Conservation (phyloP, 768 basidiomycete genomes). For the Glaciozyma martinii region DNA sequence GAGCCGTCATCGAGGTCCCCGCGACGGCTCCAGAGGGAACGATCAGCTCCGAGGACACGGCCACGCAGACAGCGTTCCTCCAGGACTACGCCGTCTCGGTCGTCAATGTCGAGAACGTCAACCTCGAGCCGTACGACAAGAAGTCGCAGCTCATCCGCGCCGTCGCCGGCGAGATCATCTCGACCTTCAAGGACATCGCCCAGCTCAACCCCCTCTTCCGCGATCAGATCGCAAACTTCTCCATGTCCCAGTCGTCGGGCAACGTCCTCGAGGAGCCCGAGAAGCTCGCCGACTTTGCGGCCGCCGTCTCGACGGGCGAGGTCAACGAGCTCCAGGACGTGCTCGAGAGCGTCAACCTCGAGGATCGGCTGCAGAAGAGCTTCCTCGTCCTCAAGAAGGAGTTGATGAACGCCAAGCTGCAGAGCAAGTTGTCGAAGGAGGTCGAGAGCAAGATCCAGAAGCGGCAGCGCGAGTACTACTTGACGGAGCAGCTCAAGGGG, state of each 20-base stretch:
- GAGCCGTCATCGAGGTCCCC: neutral
- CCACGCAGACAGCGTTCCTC: conserved; percentile 74
- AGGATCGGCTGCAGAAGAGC: conserved; percentile 81
- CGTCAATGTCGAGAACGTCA: conserved; percentile 75
- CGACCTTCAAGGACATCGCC: conserved; percentile 96
- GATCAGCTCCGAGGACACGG: conserved; percentile 41
- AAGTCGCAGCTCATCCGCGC: conserved; percentile 84
- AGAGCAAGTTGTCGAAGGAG: conserved; percentile 82
- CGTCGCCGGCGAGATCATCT: conserved; percentile 91
- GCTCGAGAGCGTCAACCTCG: conserved; percentile 72
- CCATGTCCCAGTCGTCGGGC: conserved; percentile 79
- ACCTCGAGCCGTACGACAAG: conserved; percentile 73
- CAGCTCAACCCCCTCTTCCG: conserved; percentile 95
- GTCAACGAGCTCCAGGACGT: conserved; percentile 87
- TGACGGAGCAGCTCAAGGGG: conserved; percentile 36
- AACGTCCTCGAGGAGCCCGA: conserved; percentile 97
- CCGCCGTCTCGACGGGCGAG: conserved; percentile 88
- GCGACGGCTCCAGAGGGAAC: neutral
- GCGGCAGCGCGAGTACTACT: conserved; percentile 36
- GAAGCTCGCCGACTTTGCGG: conserved; percentile 93
- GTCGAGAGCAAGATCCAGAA: conserved; percentile 64
- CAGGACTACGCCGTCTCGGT: conserved; percentile 75
- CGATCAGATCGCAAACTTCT: conserved; percentile 94
- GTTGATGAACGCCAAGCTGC: conserved; percentile 89
- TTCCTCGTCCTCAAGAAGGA: conserved; percentile 93